Base-by-base conservation (phyloP, 805 yeast genomes). In the Citeromyces matritensis region DNA sequence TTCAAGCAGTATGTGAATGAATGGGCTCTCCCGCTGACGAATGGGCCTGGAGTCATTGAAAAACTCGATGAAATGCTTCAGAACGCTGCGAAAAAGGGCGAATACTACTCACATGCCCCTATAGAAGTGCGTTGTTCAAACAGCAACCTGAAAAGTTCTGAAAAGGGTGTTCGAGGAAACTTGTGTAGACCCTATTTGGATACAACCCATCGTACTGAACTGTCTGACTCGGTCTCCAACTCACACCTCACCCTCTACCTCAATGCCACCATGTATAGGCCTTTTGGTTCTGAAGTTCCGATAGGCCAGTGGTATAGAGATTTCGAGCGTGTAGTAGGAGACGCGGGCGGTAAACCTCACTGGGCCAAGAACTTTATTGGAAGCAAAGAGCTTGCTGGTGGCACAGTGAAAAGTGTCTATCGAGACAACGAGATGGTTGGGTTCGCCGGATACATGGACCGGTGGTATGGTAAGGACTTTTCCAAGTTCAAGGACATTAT, bases 341-440 rank as follows among this genome's bases (percentile, higher is more conserved):
- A 70, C 17, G 85, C 79, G 19, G 85, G 80, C 24, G 98, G 98
- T 28, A 81, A 75, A 50, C 98, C 98, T 2, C 98, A 88, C 53
- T 88, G 98, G 98, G 98, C 98, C 11, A 88, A 88, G 61, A 86
- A 85, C 53, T 88, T 84, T 51, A 60, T 81, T 35, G 94, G 94
- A 2, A 57, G 68, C 3, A 51, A 30, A 37, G 50, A 39, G 31
- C 38, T 26, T 44, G 49, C 35, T 35, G 36, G 23, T 3, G 27
- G 10, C 15, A 21, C 26, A 19, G 12, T 32, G 10, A 29, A 34
- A 12, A 68, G 63, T 32, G 49, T 58, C 30, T 60, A 57, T 34
- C 55, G 58, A 33, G 76, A 70, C 38, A 78, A 76, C 38, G 74
- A 78, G 37, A 81, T 84, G 91, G 63, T 73, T 42, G 95, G 95